phyloP scores from a whole-genome alignment of 73 alveolate species.

The Paramecium primaurelia region DNA sequence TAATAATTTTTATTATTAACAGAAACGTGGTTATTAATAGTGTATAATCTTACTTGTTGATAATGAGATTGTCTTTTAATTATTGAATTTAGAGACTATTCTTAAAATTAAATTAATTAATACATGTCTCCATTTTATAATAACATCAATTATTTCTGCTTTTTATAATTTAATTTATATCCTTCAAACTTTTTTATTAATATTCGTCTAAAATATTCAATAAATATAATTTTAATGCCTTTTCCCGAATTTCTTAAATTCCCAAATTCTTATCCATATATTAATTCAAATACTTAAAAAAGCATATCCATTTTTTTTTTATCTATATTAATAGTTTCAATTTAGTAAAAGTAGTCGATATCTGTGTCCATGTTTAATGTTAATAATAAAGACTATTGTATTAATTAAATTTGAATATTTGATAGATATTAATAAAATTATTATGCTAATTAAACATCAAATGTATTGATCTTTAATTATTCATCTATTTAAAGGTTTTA shows the following conservation, averaged over 20 bases:
- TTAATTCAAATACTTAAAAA: neutral
- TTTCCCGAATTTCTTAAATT: neutral
- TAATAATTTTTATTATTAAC: neutral
- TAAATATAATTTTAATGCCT: neutral
- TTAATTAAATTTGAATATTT: neutral
- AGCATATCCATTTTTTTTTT: neutral
- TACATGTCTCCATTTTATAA: neutral
- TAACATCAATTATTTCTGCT: neutral
- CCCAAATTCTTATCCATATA: neutral
- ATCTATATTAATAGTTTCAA: neutral
- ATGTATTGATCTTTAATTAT: neutral
- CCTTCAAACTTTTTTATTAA: neutral
- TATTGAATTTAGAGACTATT: neutral
- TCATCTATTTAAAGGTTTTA: neutral
- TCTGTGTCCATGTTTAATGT: neutral
- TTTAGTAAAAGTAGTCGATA: no score
- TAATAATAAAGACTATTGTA: no score
- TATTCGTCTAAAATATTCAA: neutral
- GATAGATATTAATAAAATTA: neutral
- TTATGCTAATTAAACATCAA: neutral
- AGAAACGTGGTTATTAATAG: neutral
- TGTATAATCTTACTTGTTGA: neutral
- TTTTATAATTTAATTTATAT: neutral
- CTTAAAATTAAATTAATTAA: neutral
- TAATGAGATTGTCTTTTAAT: neutral